These are phyloP conservation scores for Chytridiales sp. DNA, from an alignment of 371 early-diverging fungal species.

Conservation along the genomic window DNA sequence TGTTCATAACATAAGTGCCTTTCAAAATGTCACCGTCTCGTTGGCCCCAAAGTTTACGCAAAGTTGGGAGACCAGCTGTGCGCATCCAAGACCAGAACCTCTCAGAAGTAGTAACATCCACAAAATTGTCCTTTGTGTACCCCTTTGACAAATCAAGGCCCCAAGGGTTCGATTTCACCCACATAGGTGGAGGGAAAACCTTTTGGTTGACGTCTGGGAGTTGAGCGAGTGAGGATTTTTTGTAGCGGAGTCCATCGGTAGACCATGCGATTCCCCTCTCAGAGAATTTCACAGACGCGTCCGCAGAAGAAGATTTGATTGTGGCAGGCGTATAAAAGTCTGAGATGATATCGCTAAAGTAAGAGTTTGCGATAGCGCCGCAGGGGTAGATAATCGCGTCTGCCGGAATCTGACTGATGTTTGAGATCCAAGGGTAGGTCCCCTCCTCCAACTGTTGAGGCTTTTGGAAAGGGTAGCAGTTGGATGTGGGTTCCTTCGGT, in stretches of 20 bases:
- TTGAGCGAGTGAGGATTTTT: constrained; percentile 14
- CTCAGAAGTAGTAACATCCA: constrained; percentile 69
- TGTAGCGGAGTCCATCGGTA: constrained; percentile 73
- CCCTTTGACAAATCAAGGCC: constrained; percentile 34
- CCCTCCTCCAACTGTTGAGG: too few relatives aligned
- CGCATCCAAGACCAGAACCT: constrained; percentile 98
- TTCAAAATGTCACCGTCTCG: constrained; percentile 44
- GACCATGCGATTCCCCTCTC: constrained; percentile 81
- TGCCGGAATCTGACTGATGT: neutral
- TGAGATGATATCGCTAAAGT: too few relatives aligned
- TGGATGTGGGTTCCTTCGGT: too few relatives aligned
- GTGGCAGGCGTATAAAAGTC: too few relatives aligned
- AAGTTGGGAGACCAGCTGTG: constrained; percentile 89
- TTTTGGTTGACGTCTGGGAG: constrained; percentile 16
- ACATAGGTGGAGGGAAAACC: constrained; percentile 43
- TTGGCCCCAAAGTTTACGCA: constrained; percentile 91
- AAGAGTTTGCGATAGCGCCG: constrained; percentile 95
- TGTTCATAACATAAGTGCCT: constrained; percentile 33
- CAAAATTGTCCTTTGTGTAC: constrained; percentile 61
- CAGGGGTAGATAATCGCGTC: constrained; percentile 82
- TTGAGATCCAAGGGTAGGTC: neutral
- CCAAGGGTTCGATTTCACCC: constrained; percentile 34
- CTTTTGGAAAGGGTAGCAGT: too few relatives aligned
- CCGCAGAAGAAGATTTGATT: too few relatives aligned
- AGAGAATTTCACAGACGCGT: constrained; percentile 21